Conservation (phyloP, 805 yeast genomes). For the Grigorovia yakushimaensis region DNA sequence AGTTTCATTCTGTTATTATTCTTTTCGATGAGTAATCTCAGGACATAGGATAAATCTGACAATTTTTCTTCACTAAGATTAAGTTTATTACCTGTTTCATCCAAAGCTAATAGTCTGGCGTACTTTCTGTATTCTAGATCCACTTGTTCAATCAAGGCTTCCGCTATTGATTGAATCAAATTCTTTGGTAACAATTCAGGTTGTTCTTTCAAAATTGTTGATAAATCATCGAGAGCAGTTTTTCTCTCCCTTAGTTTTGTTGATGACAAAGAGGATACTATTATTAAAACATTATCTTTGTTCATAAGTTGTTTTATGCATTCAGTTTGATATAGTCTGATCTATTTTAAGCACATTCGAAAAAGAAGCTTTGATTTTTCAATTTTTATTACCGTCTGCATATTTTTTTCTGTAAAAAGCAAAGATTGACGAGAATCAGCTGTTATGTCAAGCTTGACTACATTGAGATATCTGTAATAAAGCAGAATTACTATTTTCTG, state of each 20-base stretch:
- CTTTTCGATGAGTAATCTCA: constrained; percentile 24
- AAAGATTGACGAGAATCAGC: too few relatives aligned
- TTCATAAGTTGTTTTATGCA: constrained; percentile 7
- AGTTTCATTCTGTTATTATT: constrained; percentile 16
- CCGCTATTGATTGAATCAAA: constrained; percentile 14
- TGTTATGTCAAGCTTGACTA: too few relatives aligned
- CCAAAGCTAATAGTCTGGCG: constrained; percentile 4
- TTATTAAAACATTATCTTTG: constrained; percentile 4
- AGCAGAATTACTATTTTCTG: too few relatives aligned
- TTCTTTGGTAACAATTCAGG: constrained; percentile 18
- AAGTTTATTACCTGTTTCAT: constrained; percentile 18
- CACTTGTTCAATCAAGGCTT: constrained; percentile 23
- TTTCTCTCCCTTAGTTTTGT: constrained; percentile 45
- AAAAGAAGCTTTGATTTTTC: too few relatives aligned
- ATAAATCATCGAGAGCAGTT: constrained; percentile 37
- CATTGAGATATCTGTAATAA: too few relatives aligned
- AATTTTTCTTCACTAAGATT: constrained; percentile 25
- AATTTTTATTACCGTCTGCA: too few relatives aligned
- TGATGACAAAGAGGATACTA: constrained; percentile 32
- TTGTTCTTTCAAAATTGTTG: constrained; percentile 19
- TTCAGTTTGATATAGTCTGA: too few relatives aligned
- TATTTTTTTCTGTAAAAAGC: too few relatives aligned
- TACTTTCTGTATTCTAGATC: constrained; percentile 31
- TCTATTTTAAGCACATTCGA: too few relatives aligned
- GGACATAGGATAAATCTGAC: constrained; percentile 18